These are phyloP conservation scores for Phylloporus arenicola DNA, from an alignment of 768 basidiomycete genomes.

Conservation along the genomic window DNA sequence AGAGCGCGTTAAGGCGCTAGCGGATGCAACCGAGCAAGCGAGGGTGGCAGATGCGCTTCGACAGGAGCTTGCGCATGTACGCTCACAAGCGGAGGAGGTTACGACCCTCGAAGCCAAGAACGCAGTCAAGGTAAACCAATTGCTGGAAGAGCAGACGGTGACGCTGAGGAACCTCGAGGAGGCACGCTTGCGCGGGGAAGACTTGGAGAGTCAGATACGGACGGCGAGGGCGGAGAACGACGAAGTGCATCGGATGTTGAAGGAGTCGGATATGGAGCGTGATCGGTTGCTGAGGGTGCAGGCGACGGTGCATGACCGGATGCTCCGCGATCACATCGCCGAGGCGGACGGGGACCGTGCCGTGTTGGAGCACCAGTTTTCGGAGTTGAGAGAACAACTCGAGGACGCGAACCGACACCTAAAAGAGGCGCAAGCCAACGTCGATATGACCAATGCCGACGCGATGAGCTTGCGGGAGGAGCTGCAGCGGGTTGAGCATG, in stretches of 20 bases:
- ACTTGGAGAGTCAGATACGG: constrained; percentile 70
- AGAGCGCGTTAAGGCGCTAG: constrained; percentile 51
- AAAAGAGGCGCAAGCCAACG: constrained; percentile 54
- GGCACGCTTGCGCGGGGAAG: constrained; percentile 66
- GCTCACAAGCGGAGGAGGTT: constrained; percentile 60
- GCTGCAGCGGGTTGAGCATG: constrained; percentile 62
- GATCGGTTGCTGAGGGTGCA: constrained; percentile 70
- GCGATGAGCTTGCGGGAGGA: constrained; percentile 67
- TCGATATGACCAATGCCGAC: constrained; percentile 64
- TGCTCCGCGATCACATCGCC: constrained; percentile 81
- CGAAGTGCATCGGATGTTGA: constrained; percentile 56
- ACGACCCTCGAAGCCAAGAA: constrained; percentile 63
- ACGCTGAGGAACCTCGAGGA: constrained; percentile 69
- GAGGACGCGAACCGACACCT: constrained; percentile 59
- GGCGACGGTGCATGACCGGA: constrained; percentile 59
- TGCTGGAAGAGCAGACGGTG: constrained; percentile 74
- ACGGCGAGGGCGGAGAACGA: constrained; percentile 67
- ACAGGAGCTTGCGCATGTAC: constrained; percentile 58
- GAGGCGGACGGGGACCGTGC: constrained; percentile 94
- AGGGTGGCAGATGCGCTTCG: constrained; percentile 52
- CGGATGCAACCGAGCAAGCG: constrained; percentile 66
- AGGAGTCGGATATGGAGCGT: constrained; percentile 69
- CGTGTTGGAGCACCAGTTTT: constrained; percentile 84
- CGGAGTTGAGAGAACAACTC: constrained; percentile 59
- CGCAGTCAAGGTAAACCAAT: constrained; percentile 52